These are phyloP conservation scores for Wickerhamiella lipophila DNA, from an alignment of 805 yeast genomes.

Conservation along the genomic window DNA sequence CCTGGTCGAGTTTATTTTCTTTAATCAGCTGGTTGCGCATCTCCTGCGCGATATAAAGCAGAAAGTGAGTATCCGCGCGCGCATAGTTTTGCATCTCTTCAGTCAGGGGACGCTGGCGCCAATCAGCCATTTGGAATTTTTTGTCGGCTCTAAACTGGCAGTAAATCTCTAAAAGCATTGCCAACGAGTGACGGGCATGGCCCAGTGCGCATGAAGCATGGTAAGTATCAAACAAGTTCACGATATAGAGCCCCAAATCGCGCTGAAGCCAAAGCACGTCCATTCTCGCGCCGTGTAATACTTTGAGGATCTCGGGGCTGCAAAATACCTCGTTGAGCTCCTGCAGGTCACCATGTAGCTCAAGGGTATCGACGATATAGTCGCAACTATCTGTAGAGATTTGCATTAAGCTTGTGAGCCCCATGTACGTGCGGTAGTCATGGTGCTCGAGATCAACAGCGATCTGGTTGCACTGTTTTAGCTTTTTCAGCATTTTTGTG, in stretches of 20 bases:
- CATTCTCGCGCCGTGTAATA: constrained; percentile 93
- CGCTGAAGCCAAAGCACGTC: constrained; percentile 95
- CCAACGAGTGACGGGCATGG: constrained; percentile 70
- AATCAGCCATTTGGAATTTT: constrained; percentile 90
- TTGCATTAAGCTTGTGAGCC: constrained; percentile 88
- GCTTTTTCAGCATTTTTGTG: constrained; percentile 39
- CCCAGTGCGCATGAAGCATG: constrained; percentile 77
- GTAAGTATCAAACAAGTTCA: constrained; percentile 81
- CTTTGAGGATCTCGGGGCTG: constrained; percentile 68
- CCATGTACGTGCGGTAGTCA: constrained; percentile 79
- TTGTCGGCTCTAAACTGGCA: constrained; percentile 82
- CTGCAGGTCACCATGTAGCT: constrained; percentile 58
- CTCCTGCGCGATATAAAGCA: constrained; percentile 66
- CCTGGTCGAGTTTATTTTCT: constrained; percentile 34
- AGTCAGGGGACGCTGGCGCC: constrained; percentile 83
- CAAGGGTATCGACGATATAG: constrained; percentile 76
- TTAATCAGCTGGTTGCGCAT: constrained; percentile 51
- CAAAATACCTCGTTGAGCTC: constrained; percentile 63
- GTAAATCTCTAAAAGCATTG: constrained; percentile 65
- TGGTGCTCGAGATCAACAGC: constrained; percentile 97
- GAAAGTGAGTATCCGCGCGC: constrained; percentile 86
- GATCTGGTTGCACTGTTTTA: constrained; percentile 44
- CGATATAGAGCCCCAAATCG: constrained; percentile 84
- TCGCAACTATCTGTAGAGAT: constrained; percentile 71
- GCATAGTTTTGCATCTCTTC: constrained; percentile 73